Percentiles rank a stretch among this genome's conserved stretches.
Evolutionary conservation across 202 grass and related monocot genomes (phyloP).

Genomic region (Digitaria exilis): DNA sequence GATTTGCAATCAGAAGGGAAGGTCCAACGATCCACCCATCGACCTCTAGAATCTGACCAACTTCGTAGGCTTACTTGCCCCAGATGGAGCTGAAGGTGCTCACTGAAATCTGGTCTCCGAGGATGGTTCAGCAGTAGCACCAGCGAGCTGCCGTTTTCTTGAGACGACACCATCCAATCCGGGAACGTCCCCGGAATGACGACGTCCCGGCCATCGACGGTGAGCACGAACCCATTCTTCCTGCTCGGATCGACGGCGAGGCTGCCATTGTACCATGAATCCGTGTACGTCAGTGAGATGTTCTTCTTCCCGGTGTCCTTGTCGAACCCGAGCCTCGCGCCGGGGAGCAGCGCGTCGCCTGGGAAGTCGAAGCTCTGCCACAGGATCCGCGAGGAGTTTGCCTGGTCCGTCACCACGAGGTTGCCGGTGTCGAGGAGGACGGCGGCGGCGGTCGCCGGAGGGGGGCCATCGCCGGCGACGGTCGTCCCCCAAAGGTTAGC

Average conservation of each 20-base stretch:
- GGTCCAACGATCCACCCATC: background rate
- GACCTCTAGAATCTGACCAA: background rate
- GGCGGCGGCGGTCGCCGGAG: background rate
- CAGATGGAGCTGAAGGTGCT: slow-evolving; percentile 2
- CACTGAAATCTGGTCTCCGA: background rate
- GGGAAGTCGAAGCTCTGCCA: slow-evolving; percentile 25
- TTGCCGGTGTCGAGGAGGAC: slow-evolving; percentile 19
- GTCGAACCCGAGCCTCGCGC: slow-evolving; percentile 18
- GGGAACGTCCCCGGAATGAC: background rate
- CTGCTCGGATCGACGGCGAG: background rate
- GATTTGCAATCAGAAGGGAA: slow-evolving; percentile 10
- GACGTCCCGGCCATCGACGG: background rate
- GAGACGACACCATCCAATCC: slow-evolving; percentile 10
- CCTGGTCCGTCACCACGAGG: slow-evolving; percentile 11
- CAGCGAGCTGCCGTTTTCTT: background rate
- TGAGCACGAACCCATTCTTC: slow-evolving; percentile 17
- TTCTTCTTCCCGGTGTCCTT: background rate
- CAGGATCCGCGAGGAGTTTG: background rate
- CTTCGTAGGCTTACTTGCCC: background rate
- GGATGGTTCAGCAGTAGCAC: background rate
- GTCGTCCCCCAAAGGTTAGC: background rate
- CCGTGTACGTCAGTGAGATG: background rate
- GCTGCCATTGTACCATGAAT: background rate
- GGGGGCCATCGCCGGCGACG: too few species aligned
- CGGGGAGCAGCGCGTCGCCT: slow-evolving; percentile 25